These are phyloP conservation scores for Paspalum vaginatum DNA, from an alignment of 176 grass and related monocot genomes.

Conservation along the genomic window DNA sequence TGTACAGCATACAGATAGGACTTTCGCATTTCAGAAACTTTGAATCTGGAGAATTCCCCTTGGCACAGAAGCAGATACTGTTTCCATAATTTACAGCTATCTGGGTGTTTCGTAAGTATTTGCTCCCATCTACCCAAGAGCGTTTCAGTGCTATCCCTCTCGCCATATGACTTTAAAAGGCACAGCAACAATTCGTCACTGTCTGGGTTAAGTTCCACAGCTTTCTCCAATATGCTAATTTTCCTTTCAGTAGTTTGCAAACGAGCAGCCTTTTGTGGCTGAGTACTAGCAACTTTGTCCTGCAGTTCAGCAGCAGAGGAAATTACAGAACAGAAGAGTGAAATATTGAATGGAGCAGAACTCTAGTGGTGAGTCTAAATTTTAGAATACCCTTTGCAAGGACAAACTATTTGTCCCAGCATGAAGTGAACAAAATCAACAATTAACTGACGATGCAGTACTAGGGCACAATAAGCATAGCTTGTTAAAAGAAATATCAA, in stretches of 20 bases:
- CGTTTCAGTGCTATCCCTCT: conserved; percentile 68
- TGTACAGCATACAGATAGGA: conserved; percentile 79
- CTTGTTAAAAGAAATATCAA: conserved; percentile 16
- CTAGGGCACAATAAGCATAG: conserved; percentile 5
- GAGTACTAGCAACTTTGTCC: conserved; percentile 84
- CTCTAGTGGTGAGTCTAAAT: conserved; percentile 22
- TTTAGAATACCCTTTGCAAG: conserved; percentile 3
- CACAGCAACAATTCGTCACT: conserved; percentile 79
- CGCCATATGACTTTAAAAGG: conserved; percentile 82
- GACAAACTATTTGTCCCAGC: conserved; percentile 12
- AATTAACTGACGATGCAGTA: background rate
- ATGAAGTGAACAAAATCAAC: background rate
- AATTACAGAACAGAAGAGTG: conserved; percentile 14
- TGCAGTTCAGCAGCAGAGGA: conserved; percentile 38
- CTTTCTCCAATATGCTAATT: conserved; percentile 93
- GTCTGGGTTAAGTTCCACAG: conserved; percentile 85
- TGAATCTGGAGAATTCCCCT: conserved; percentile 92
- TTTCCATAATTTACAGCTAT: conserved; percentile 92
- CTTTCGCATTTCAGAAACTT: conserved; percentile 80
- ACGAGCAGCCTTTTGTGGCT: conserved; percentile 78
- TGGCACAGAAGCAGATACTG: conserved; percentile 88
- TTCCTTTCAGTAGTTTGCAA: conserved; percentile 94
- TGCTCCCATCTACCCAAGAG: conserved; percentile 79
- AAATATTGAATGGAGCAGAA: conserved; percentile 15
- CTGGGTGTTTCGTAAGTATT: conserved; percentile 70